Percentiles rank a stretch among this genome's conserved stretches.
These are phyloP conservation scores for Malus asiatica DNA, from an alignment of 306 rosid species.

Conservation along the genomic window DNA sequence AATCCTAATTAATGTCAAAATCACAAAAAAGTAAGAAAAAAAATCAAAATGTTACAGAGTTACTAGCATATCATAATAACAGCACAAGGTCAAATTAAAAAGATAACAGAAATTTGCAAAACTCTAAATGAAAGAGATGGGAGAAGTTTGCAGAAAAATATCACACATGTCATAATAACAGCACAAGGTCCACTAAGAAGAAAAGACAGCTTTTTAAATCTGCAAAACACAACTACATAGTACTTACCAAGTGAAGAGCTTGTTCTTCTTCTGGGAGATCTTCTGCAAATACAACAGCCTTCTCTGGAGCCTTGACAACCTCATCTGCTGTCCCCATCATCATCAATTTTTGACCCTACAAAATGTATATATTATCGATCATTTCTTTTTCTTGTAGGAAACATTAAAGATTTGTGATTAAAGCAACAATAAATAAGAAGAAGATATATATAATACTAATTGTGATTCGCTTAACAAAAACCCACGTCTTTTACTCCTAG, in stretches of 20 bases:
- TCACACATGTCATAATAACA: not conserved
- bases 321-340: slow-evolving; percentile 99
- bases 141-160: not conserved
- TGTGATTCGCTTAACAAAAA: slow-evolving; percentile 6
- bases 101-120: not conserved
- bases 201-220: not conserved
- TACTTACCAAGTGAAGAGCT: slow-evolving; percentile 57
- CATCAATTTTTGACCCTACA: slow-evolving; percentile 95
- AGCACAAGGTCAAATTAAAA: not conserved
- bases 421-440: not conserved
- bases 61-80: not conserved
- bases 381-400: not conserved
- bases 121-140: not conserved
- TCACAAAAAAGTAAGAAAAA: not conserved
- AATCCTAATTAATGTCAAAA: not conserved
- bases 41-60: not conserved
- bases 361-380: not conserved
- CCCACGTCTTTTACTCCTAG: slow-evolving; percentile 78
- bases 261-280: slow-evolving; percentile 99
- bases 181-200: not conserved
- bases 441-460: not conserved
- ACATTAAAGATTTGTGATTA: not conserved
- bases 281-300: slow-evolving; percentile 84
- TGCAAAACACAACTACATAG: slow-evolving; percentile 12
- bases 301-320: slow-evolving; percentile 83